phyloP scores from a whole-genome alignment of 257 asterid genomes.

The Solanum ossicruentum region DNA sequence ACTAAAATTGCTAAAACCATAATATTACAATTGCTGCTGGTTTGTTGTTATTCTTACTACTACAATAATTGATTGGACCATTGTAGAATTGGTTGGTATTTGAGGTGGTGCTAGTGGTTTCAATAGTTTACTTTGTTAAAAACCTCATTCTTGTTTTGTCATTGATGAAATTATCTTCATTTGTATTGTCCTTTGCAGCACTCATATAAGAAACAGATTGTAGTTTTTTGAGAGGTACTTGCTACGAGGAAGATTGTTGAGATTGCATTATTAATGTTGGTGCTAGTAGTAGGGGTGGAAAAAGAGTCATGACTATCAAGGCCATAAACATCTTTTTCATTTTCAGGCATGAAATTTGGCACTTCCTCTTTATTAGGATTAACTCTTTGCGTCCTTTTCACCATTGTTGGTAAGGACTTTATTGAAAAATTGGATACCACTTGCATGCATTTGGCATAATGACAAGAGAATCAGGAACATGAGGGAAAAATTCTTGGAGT shows the following conservation, averaged over 20 bases:
- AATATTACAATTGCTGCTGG: constrained; percentile 1
- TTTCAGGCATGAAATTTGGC: no score
- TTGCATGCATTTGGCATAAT: no score
- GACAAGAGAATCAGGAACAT: no score
- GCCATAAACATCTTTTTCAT: no score
- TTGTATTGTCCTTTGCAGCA: constrained; percentile 20
- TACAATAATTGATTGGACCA: not conserved
- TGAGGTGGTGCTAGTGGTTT: not conserved
- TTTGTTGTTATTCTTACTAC: not conserved
- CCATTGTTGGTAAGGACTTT: no score
- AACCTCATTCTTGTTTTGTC: not conserved
- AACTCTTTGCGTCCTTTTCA: no score
- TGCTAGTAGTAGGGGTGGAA: no score
- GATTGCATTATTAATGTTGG: no score
- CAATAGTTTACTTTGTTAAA: not conserved
- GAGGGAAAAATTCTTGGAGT: no score
- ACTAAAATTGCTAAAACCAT: constrained; percentile 11
- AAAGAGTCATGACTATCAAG: no score
- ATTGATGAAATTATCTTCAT: not conserved
- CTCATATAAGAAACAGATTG: constrained; percentile 63
- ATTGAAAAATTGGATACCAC: no score
- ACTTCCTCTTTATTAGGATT: no score
- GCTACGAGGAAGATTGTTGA: not conserved
- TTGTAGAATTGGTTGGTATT: not conserved
- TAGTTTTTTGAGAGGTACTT: constrained; percentile 71